Evolutionary conservation across 805 yeast species (phyloP).

Genomic region (Pachysolen tannophilus): DNA sequence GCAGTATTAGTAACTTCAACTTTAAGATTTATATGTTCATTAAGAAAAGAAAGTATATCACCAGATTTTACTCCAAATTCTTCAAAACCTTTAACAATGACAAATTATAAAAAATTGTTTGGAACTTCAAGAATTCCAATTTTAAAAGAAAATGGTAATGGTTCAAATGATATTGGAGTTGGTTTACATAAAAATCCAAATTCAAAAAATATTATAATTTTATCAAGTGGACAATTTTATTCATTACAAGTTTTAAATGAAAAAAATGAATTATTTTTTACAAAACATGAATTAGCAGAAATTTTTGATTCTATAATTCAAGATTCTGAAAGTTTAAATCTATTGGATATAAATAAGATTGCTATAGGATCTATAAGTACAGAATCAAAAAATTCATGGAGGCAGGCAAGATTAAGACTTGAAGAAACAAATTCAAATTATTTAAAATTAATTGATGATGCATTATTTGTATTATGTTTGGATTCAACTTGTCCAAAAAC

Average conservation of each 20-base stretch:
- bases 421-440: conserved; percentile 27
- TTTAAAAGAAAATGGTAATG: conserved; percentile 19
- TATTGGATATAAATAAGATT: conserved; percentile 30
- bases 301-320: conserved; percentile 35
- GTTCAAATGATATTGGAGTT: conserved; percentile 28
- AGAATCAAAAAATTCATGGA: conserved; percentile 43
- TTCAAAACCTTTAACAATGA: conserved; percentile 54
- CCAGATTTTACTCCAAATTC: conserved; percentile 51
- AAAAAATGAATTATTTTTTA: conserved; percentile 36
- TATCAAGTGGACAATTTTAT: conserved; percentile 44
- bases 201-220: conserved; percentile 41
- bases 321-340: conserved; percentile 26
- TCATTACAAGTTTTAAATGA: conserved; percentile 38
- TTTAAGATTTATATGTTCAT: conserved; percentile 53
- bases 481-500: conserved; percentile 38
- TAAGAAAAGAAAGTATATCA: conserved; percentile 43
- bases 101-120: conserved; percentile 56
- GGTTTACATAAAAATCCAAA: conserved; percentile 28
- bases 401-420: conserved; percentile 33
- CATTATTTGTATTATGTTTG: conserved; percentile 43
- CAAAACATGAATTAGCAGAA: conserved; percentile 40
- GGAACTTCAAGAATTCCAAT: conserved; percentile 58
- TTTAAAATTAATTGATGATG: conserved; percentile 35
- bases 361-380: conserved; percentile 50
- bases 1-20: conserved; percentile 60